These are phyloP conservation scores for Kwoniella heveanensis DNA, from an alignment of 768 basidiomycete species.

Conservation along the genomic window DNA sequence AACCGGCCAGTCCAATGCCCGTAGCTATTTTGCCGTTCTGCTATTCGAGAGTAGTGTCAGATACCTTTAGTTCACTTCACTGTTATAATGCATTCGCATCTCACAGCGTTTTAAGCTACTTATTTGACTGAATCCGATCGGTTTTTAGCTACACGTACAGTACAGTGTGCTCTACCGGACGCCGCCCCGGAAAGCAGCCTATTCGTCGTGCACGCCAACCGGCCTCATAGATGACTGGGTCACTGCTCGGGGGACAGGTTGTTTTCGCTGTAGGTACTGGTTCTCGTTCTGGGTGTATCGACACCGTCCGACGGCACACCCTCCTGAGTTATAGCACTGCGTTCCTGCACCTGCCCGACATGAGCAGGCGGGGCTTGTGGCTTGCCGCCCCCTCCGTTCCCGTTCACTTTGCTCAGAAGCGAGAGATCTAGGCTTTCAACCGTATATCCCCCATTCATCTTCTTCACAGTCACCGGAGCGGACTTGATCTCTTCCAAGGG, in stretches of 20 bases:
- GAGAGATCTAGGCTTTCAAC: conserved; percentile 18
- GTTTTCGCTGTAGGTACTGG: background rate
- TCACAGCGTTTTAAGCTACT: too few species aligned
- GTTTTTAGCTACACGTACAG: too few species aligned
- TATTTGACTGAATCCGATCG: too few species aligned
- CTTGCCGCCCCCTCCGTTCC: background rate
- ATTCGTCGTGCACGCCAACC: too few species aligned
- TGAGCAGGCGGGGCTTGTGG: background rate
- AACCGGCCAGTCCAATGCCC: too few species aligned
- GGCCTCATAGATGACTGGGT: background rate
- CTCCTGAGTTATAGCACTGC: too few species aligned
- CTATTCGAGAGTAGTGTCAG: too few species aligned
- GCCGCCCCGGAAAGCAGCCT: too few species aligned
- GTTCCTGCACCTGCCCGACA: background rate
- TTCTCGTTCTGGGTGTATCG: background rate
- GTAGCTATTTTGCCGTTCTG: too few species aligned
- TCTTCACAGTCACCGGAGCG: conserved; percentile 9
- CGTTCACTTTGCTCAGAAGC: conserved; percentile 18
- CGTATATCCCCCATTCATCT: conserved; percentile 22
- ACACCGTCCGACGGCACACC: background rate
- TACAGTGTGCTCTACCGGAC: too few species aligned
- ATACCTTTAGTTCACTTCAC: too few species aligned
- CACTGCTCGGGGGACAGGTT: background rate
- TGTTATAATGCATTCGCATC: too few species aligned
- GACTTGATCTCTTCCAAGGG: conserved; percentile 6